Conservation (phyloP, 352 stramenopile genomes). For the Phytopythium boreale region DNA sequence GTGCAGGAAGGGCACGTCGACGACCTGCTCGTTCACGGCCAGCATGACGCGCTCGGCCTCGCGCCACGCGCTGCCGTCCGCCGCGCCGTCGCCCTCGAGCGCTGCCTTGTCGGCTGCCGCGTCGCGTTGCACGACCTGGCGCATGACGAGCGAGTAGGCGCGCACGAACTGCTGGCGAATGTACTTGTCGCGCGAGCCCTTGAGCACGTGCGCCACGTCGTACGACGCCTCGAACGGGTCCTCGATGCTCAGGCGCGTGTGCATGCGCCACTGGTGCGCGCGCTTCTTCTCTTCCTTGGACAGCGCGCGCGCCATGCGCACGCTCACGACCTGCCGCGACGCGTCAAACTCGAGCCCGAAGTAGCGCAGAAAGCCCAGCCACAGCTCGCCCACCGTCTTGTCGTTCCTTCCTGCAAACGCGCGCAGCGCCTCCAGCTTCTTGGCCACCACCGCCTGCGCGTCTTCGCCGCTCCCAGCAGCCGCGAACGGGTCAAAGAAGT, state of each 20-base stretch:
- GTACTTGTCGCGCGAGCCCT: slow-evolving; percentile 83
- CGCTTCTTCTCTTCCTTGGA: slow-evolving; percentile 77
- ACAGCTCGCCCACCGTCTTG: slow-evolving; percentile 54
- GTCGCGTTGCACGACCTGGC: slow-evolving; percentile 32
- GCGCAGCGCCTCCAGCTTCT: slow-evolving; percentile 26
- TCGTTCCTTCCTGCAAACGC: slow-evolving; percentile 47
- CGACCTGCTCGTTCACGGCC: slow-evolving; percentile 34
- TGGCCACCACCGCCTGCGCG: neutral
- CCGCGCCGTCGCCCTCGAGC: neutral
- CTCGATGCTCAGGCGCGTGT: slow-evolving; percentile 91
- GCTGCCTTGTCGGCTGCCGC: neutral
- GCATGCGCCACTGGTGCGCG: slow-evolving; percentile 66
- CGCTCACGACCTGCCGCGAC: slow-evolving; percentile 59
- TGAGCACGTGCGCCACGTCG: slow-evolving; percentile 96
- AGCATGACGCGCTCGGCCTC: slow-evolving; percentile 26
- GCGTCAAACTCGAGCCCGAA: slow-evolving; percentile 74
- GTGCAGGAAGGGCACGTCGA: slow-evolving; percentile 41
- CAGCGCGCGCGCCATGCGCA: slow-evolving; percentile 61
- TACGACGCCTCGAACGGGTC: slow-evolving; percentile 99
- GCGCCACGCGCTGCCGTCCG: neutral
- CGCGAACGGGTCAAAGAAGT: slow-evolving; percentile 80
- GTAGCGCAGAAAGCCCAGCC: slow-evolving; percentile 76
- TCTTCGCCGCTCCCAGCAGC: slow-evolving; percentile 32
- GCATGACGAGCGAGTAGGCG: slow-evolving; percentile 60
- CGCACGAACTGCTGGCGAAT: slow-evolving; percentile 81